These are phyloP conservation scores for Ophiocordyceps robertsii DNA, from an alignment of 2,329 filamentous ascomycete genomes.

Conservation along the genomic window DNA sequence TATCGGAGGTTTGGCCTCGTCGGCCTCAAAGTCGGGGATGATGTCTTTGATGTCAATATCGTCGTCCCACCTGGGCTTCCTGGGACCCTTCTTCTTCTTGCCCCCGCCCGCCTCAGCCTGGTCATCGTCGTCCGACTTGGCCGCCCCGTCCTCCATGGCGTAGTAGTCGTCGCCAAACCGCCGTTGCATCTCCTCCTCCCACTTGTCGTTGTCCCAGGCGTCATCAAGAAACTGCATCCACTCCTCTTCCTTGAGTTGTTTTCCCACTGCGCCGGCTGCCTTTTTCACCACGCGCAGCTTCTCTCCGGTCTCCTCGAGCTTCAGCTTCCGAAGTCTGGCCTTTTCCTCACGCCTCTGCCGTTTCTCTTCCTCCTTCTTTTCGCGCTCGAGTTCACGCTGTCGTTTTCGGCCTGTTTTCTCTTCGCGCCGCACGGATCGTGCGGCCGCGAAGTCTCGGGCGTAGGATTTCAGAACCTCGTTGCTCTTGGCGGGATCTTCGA, in stretches of 20 bases:
- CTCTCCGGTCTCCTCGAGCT: constrained; percentile 78
- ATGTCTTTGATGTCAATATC: constrained; percentile 96
- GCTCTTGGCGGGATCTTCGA: constrained; percentile 78
- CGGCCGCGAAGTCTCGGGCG: constrained; percentile 70
- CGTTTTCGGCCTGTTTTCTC: constrained; percentile 66
- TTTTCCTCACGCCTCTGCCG: constrained; percentile 65
- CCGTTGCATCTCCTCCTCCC: constrained; percentile 82
- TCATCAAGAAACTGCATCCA: constrained; percentile 78
- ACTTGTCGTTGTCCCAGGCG: constrained; percentile 77
- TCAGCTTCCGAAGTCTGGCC: constrained; percentile 70
- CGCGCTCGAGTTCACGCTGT: constrained; percentile 63
- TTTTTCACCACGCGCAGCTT: constrained; percentile 83
- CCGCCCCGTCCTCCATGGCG: constrained; percentile 55
- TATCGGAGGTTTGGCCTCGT: constrained; percentile 36
- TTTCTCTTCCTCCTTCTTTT: constrained; percentile 68
- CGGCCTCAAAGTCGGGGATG: constrained; percentile 72
- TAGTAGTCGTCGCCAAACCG: constrained; percentile 90
- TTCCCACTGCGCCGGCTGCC: constrained; percentile 66
- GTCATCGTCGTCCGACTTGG: constrained; percentile 50
- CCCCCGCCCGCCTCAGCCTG: constrained; percentile 42
- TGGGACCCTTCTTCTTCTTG: constrained; percentile 30
- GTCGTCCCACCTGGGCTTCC: constrained; percentile 73
- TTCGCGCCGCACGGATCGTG: constrained; percentile 75
- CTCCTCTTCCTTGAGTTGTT: constrained; percentile 56
- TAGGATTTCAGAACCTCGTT: constrained; percentile 85